Evolutionary conservation across 805 yeast species (phyloP).

Genomic region (Metschnikowia amazonensis): DNA sequence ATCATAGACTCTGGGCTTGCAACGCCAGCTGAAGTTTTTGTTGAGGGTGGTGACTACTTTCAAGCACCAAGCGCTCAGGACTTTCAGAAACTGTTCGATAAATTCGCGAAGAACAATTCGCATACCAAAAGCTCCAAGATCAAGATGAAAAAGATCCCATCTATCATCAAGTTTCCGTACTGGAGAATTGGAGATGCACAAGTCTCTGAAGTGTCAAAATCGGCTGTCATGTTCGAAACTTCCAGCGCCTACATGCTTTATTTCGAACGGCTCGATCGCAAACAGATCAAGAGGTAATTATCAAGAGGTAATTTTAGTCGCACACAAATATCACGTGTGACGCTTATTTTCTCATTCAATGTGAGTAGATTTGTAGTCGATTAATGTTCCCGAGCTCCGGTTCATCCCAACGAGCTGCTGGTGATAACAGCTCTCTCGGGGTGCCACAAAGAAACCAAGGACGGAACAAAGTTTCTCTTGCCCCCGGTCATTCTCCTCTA

Average conservation of each 20-base stretch:
- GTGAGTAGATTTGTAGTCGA: background rate
- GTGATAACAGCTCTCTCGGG: slow-evolving; percentile 10
- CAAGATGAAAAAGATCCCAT: slow-evolving; percentile 51
- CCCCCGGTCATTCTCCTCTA: slow-evolving; percentile 80
- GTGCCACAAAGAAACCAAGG: slow-evolving; percentile 14
- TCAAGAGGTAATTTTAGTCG: slow-evolving; percentile 10
- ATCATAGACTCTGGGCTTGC: slow-evolving; percentile 36
- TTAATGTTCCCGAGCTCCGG: slow-evolving; percentile 23
- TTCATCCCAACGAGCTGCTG: slow-evolving; percentile 34
- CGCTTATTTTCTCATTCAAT: background rate
- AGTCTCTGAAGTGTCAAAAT: slow-evolving; percentile 56
- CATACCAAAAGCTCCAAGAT: slow-evolving; percentile 19
- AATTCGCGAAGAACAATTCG: slow-evolving; percentile 12
- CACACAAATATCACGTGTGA: slow-evolving; percentile 8
- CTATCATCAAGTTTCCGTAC: slow-evolving; percentile 56
- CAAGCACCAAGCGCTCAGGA: slow-evolving; percentile 19
- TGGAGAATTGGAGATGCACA: slow-evolving; percentile 85
- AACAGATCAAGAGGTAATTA: slow-evolving; percentile 10
- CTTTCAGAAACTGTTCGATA: slow-evolving; percentile 13
- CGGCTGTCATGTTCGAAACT: slow-evolving; percentile 62
- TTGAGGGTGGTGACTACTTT: slow-evolving; percentile 30
- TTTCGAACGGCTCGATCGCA: slow-evolving; percentile 57
- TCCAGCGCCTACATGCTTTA: slow-evolving; percentile 82
- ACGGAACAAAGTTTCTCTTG: slow-evolving; percentile 53
- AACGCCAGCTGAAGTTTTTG: slow-evolving; percentile 41